Percentiles rank a stretch among this genome's conserved stretches.
phyloP scores from a whole-genome alignment of 345 rosid species.

The Conringia planisiliqua region DNA sequence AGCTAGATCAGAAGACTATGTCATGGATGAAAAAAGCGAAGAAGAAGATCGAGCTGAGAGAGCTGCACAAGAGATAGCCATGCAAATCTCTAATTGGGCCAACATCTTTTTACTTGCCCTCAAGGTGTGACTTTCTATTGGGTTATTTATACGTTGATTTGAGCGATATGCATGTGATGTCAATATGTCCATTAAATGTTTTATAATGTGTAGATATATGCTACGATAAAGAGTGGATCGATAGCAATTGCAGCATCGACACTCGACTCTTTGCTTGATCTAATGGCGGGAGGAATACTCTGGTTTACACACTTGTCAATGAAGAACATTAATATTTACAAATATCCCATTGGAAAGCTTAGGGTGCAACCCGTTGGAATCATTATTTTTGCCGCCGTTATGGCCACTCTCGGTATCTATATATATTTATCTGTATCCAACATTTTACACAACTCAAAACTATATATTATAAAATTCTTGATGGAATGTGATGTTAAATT shows the following conservation, averaged over 20 bases:
- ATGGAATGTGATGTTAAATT: neutral
- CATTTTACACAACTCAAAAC: neutral
- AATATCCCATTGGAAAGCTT: constrained; percentile 92
- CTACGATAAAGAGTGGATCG: constrained; percentile 84
- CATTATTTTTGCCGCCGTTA: constrained; percentile 83
- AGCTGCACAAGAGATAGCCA: constrained; percentile 59
- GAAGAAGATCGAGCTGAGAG: constrained; percentile 41
- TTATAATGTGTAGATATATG: constrained; percentile 55
- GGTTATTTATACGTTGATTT: neutral
- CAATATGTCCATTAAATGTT: neutral
- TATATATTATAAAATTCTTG: neutral
- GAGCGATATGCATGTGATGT: neutral
- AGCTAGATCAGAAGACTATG: constrained; percentile 28
- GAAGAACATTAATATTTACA: constrained; percentile 78
- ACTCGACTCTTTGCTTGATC: constrained; percentile 88
- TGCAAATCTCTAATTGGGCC: constrained; percentile 76
- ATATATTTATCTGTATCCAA: neutral
- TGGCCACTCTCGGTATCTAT: constrained; percentile 89
- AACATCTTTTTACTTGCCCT: constrained; percentile 63
- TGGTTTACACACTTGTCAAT: constrained; percentile 91
- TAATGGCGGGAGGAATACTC: constrained; percentile 93
- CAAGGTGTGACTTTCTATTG: constrained; percentile 46
- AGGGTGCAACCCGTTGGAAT: constrained; percentile 96
- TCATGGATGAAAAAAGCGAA: constrained; percentile 29
- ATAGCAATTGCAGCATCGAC: constrained; percentile 96